Evolutionary conservation across 257 asterid genomes (phyloP), one percentile per base, ranked within the genome.

Genomic region (Solanum sitiens): DNA sequence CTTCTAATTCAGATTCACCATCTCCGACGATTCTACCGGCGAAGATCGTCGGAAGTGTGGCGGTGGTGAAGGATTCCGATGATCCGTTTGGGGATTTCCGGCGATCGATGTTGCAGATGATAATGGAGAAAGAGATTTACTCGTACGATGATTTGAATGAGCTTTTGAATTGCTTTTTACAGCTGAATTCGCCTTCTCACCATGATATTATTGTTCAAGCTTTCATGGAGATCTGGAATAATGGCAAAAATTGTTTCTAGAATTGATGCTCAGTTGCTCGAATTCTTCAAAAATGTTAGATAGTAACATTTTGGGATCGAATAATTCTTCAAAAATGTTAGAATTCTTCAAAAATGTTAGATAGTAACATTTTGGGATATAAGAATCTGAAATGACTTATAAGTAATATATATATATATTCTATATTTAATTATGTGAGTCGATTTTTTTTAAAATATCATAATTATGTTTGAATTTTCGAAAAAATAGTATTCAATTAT

Each of bases 61-160:
- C 98, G 30, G 88, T 95, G 10, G 92, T 94, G 7, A 94, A 94
- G 80, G 94, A 94, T 27, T 94, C 98, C 30, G 90, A 91, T 18
- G 94, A 96, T 88, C 98, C 98, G 25, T 94, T 92, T 72, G 85
- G n/a, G 3, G 98, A 96, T 92, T 96, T 96, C 89, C 92, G 95
- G 8, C 89, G 89, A 25, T 96, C 98, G 12, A 94, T 96, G 96
- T 87, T 95, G n/a, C 98, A 93, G 16, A 95, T 96, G 98, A 95
- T 96, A 13, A 21, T 88, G 25, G 98, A 91, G 92, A 92, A 87
- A 32, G 94, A 92, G 86, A 92, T 95, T 10, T 89, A 93, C 65
- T 83, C 95, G 0, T 74, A 83, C 15, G 76, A 90, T 61, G 98
- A 93, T 83, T 92, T 95, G 8, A 91, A 92, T 86, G 94, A 95